Base-by-base conservation (phyloP, 148 eudicot genomes). In the Vaccinium corymbosum region DNA sequence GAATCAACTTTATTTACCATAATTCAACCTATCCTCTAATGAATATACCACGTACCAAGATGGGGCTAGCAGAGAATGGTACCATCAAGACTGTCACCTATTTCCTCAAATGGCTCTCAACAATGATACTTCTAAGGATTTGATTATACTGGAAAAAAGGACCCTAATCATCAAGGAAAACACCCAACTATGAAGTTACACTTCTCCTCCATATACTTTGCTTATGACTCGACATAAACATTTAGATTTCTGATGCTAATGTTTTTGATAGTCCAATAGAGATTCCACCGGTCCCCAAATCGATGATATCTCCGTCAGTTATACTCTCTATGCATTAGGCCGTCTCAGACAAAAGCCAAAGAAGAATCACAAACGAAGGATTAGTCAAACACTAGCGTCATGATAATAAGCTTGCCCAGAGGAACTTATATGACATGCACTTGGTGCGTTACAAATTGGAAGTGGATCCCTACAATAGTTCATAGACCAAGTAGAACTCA, bases 1-100 rank as follows among this genome's bases (percentile, higher is more conserved):
- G 32, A 48, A n/a, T 49, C 57, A 15, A 81, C 80, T 78, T 78
- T 76, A 76, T 76, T 77, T 25, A 25, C 27, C 61, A 68, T 7
- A 68, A 10, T 51, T 51, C 38, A 68, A 68, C 42, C 2, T 3
- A 68, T 27, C 73, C 38, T 27, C 38, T 68, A 42, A 68, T 27
- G 38, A 27, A 68, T 68, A 68, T 27, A 27, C 38, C 12, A 42
- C 46, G 46, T 5, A 68, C 42, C 73, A 68, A 68, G 73, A 68
- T 27, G 73, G 29, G 38, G 38, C 73, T 68, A 12, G 17, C 42
- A 68, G 73, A 68, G 73, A 38, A 27, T 68, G 42, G 13, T 29
- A 68, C 13, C 38, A 68, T 12, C 35, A 12, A 68, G 73, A 29
- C 14, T 27, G 73, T 29, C 5, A 29, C 15, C 14, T 68, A 27